Base-by-base conservation (phyloP, 2,329 filamentous ascomycete genomes). In the Verticillium nubilum region DNA sequence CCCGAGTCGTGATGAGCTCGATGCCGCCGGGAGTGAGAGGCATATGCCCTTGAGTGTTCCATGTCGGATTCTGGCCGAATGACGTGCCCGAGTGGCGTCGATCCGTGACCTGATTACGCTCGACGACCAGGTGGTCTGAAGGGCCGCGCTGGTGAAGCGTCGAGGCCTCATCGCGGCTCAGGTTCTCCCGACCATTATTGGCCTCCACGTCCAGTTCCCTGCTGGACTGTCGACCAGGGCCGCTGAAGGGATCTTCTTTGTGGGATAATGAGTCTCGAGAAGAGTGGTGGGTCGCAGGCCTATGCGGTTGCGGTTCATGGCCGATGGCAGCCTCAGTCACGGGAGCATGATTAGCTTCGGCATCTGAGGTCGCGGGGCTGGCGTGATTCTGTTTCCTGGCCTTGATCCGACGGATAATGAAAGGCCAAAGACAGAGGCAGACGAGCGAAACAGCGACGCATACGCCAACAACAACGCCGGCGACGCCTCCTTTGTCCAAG, bases 371-470 rank as follows among this genome's bases (percentile, higher is more conserved):
- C n/a, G 52, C 27, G 26, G 26, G 13, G 25, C 12, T 28, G 27
- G 52, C 25, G 25, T 53, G 52, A 5, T 29, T 64, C 58, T 61
- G 67, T 35, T 68, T 67, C 54, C 67, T 68, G 60, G 67, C 65
- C 64, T 67, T 74, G 57, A 71, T 58, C n/a, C 61, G 65, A 52
- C 72, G 64, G 54, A 77, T 65, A 37, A 77, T 61, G 58, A 77
- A 67, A 15, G 75, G 75, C 58, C 77, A 77, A 42, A 76, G 69
- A 57, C 75, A 77, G 35, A 77, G 63, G 56, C 68, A 62, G 54
- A 75, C 59, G 13, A 77, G 68, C 15, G 63, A 66, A 52, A 69
- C 63, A 50, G 66, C 73, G 52, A 76, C 61, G 47, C 74, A 58
- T 56, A 70, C 65, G 31, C 75, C 75, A 52, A 77, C 66, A 27